Conservation (phyloP, 106 monocot species). For the Hemerocallis citrina region DNA sequence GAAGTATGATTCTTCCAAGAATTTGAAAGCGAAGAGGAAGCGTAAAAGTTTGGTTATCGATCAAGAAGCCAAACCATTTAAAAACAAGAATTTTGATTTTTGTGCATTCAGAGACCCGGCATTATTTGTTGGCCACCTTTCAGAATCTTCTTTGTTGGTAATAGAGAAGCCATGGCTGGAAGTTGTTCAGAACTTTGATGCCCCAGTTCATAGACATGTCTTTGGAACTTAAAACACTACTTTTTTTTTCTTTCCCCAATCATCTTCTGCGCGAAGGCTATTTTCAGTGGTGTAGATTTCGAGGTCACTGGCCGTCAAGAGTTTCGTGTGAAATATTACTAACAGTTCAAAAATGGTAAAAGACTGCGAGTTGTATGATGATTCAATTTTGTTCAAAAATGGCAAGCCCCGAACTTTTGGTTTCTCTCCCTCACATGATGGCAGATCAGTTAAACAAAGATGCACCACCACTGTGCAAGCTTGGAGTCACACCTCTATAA, state of each 20-base stretch:
- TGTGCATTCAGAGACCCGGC: conserved; percentile 53
- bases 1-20: conserved; percentile 15
- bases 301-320: too few relatives aligned
- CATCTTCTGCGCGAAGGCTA: background rate
- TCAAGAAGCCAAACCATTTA: conserved; percentile 10
- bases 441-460: too few relatives aligned
- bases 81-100: conserved; percentile 66
- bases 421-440: too few relatives aligned
- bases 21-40: conserved; percentile 33
- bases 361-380: background rate
- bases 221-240: conserved; percentile 69
- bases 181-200: conserved; percentile 52
- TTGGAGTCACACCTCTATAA: too few relatives aligned
- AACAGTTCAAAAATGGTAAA: background rate
- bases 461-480: too few relatives aligned
- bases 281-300: background rate
- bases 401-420: background rate
- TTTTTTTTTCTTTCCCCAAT: too few relatives aligned
- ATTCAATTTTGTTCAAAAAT: background rate
- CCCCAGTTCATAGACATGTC: conserved; percentile 89
- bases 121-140: conserved; percentile 65
- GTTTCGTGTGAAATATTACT: too few relatives aligned
- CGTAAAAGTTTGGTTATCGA: conserved; percentile 16
- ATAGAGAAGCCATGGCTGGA: conserved; percentile 84
- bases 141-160: conserved; percentile 60